Evolutionary conservation across 192 early-diverging fungal species (phyloP), one percentile per base, ranked within the genome.

Genomic region (Mycoemilia scoparia): DNA sequence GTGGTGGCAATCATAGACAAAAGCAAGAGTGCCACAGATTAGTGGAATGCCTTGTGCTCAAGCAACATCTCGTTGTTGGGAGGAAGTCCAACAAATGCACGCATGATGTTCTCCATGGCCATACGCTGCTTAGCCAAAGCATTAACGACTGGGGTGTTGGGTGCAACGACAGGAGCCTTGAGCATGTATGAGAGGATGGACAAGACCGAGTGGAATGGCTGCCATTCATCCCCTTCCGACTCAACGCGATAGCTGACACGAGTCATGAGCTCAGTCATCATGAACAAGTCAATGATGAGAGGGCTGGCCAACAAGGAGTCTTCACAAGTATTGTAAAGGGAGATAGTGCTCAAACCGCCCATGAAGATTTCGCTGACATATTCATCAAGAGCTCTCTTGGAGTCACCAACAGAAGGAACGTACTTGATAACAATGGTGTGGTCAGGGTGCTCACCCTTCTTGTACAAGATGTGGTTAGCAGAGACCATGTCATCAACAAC

Each of bases 401-500:
- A 84, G 62, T 97, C 92, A 45, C 86, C 87, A 23, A 97, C 92
- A 10, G 84, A 65, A 15, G 92, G 92, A 43, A 84, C 75, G 57
- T 97, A 97, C 76, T 97, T 97, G 77, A 96, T 96, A 12, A 96
- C 91, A 19, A 96, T 85, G 58, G 83, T 76, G 60, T 77, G 74
- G 49, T 82, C 79, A 18, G 79, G 79, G 51, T 78, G 74, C 53
- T 66, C 62, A 32, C 60, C 67, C 55, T 79, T 72, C 59, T 73
- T 70, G 74, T 92, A 97, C 37, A 97, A 52, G 33, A 98, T 66
- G 40, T 71, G 46, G 69, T 98, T 98, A 50, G 88, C 75, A 29
- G 77, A 78, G 5, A 98, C 93, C 93, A 98, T 98, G 53, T 98
- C 93, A 58, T 98, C 93, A 34, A 98, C 93, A 26, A 98, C 93